phyloP scores from a whole-genome alignment of 306 rosid species.

The Fragaria nilgerrensis region DNA sequence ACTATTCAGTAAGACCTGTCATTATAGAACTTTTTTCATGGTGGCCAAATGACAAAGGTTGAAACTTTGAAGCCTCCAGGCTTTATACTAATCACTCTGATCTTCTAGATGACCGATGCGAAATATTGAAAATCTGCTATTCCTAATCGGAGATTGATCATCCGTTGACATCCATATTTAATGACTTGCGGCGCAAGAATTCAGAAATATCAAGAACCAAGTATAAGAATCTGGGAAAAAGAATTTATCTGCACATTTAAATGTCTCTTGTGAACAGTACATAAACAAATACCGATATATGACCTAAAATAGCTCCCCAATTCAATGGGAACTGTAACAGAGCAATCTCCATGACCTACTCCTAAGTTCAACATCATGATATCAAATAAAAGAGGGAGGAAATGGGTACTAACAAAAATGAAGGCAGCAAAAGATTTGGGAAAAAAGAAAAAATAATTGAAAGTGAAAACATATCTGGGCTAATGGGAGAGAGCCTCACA shows the following conservation, averaged over 20 bases:
- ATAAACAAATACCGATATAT: conserved; percentile 62
- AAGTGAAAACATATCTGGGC: conserved; percentile 42
- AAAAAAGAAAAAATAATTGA: conserved; percentile 17
- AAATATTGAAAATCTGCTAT: not conserved
- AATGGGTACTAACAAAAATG: conserved; percentile 57
- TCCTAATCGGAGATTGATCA: not conserved
- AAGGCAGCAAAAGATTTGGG: conserved; percentile 37
- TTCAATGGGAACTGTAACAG: conserved; percentile 61
- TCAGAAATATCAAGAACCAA: not conserved
- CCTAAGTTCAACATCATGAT: conserved; percentile 60
- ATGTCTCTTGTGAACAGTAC: conserved; percentile 59
- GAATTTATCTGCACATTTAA: conserved; percentile 80
- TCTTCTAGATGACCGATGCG: not conserved
- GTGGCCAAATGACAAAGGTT: not conserved
- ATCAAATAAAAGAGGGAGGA: conserved; percentile 44
- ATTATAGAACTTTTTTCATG: not conserved
- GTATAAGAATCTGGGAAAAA: conserved; percentile 22
- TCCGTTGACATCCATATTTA: not conserved
- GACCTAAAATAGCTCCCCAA: conserved; percentile 67
- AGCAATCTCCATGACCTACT: conserved; percentile 72
- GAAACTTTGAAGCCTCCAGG: conserved; percentile 6
- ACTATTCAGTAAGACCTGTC: not conserved
- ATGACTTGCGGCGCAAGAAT: not conserved
- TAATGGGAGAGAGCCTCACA: conserved; percentile 55
- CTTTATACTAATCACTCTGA: not conserved